Percentiles rank a stretch among this genome's conserved stretches.
Conservation (phyloP, 352 stramenopile species). For the Plasmopara muralis region DNA sequence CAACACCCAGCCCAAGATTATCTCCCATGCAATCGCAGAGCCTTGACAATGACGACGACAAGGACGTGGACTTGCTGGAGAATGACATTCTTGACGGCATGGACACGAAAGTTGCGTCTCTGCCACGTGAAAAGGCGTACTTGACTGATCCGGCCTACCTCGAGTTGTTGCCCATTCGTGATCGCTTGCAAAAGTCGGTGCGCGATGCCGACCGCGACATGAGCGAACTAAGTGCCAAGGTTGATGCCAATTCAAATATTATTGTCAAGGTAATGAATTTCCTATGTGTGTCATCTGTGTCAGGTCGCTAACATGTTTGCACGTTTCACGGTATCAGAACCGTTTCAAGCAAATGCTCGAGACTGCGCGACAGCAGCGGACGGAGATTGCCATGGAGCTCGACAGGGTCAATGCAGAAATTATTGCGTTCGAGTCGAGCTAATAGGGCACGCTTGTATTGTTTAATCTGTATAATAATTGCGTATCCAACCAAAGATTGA, state of each 20-base stretch:
- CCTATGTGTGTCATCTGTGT: not conserved
- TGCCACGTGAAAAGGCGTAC: conserved; percentile 32
- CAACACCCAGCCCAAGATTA: conserved; percentile 43
- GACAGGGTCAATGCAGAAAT: conserved; percentile 53
- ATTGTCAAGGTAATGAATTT: conserved; percentile 58
- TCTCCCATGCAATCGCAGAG: conserved; percentile 30
- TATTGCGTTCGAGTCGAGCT: conserved; percentile 34
- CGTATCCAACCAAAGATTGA: no score
- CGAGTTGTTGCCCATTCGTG: conserved; percentile 50
- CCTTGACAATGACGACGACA: conserved; percentile 45
- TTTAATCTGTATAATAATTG: not conserved
- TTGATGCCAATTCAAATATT: conserved; percentile 73
- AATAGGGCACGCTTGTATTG: conserved; percentile 3
- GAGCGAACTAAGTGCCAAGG: conserved; percentile 53
- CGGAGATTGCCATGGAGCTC: conserved; percentile 40
- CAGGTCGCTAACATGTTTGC: not conserved
- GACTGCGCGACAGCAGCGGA: conserved; percentile 46
- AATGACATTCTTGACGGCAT: conserved; percentile 68
- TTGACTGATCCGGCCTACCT: conserved; percentile 60
- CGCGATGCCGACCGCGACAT: conserved; percentile 61
- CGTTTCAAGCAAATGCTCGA: conserved; percentile 80
- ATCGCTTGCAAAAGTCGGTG: conserved; percentile 62
- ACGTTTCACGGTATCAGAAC: conserved; percentile 32
- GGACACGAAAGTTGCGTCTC: conserved; percentile 49
- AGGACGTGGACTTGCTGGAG: conserved; percentile 73